A percentile compares a stretch with the other conserved stretches of the same genome.
Conservation (phyloP, 2,329 filamentous ascomycete genomes). For the Trichophyton simii region DNA sequence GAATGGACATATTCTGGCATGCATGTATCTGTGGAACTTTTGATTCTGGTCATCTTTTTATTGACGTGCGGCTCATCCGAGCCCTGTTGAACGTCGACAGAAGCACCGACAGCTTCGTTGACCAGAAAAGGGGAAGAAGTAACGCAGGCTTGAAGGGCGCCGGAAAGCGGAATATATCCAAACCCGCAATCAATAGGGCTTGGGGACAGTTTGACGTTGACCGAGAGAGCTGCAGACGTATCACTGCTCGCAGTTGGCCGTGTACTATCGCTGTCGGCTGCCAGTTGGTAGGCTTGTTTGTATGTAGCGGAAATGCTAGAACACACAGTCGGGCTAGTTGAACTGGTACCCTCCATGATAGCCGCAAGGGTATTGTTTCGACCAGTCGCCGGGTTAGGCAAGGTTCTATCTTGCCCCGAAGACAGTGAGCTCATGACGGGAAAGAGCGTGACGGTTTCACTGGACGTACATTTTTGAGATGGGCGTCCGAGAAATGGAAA, state of each 20-base stretch:
- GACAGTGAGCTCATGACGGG: slow-evolving; percentile 16
- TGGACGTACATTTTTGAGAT: slow-evolving; percentile 16
- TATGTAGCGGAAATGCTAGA: not conserved
- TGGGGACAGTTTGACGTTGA: slow-evolving; percentile 8
- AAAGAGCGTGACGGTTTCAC: slow-evolving; percentile 19
- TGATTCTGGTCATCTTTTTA: not conserved
- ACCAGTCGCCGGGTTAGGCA: slow-evolving; percentile 24
- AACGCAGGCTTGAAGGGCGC: slow-evolving; percentile 4
- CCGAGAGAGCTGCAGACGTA: slow-evolving; percentile 4
- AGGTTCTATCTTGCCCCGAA: slow-evolving; percentile 22
- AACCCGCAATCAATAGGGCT: slow-evolving; percentile 10
- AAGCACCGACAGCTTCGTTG: not conserved
- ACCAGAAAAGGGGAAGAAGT: slow-evolving; percentile 1
- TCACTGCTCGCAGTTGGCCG: not conserved
- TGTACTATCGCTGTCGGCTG: slow-evolving; percentile 3
- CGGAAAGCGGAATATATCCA: slow-evolving; percentile 14
- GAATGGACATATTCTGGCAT: slow-evolving; percentile 5
- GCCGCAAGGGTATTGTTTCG: slow-evolving; percentile 11
- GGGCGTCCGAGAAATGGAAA: slow-evolving; percentile 4
- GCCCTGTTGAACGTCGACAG: not conserved
- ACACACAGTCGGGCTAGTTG: slow-evolving; percentile 10
- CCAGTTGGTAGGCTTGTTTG: slow-evolving; percentile 5
- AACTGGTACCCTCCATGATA: slow-evolving; percentile 7
- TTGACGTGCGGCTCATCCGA: not conserved
- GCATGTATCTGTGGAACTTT: slow-evolving; percentile 1